Evolutionary conservation across 345 rosid genomes (phyloP).

Genomic region (Linum lewisii): DNA sequence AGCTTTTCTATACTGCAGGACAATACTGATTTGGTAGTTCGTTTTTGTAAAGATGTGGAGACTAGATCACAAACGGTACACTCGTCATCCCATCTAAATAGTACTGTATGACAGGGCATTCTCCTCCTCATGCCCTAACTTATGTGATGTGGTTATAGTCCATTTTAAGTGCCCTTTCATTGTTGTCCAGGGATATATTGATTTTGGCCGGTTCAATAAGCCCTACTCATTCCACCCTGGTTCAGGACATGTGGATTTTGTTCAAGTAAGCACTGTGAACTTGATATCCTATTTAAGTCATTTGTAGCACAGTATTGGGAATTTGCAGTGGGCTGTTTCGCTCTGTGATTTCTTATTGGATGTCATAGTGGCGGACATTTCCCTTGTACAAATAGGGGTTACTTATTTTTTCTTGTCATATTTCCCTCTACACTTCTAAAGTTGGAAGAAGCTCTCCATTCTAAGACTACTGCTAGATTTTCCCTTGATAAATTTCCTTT

Average conservation of each 20-base stretch:
- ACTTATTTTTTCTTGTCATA: too few relatives aligned
- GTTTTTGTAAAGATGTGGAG: slow-evolving; percentile 93
- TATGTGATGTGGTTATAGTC: slow-evolving; percentile 4
- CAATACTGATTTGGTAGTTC: slow-evolving; percentile 48
- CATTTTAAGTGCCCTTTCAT: background rate
- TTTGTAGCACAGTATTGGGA: background rate
- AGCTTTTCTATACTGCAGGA: slow-evolving; percentile 31
- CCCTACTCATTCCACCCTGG: slow-evolving; percentile 57
- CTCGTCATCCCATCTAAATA: slow-evolving; percentile 20
- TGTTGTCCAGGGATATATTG: slow-evolving; percentile 73
- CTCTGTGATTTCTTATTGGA: too few relatives aligned
- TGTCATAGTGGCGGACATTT: too few relatives aligned
- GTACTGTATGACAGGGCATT: slow-evolving; percentile 14
- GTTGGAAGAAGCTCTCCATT: too few relatives aligned
- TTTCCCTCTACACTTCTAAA: too few relatives aligned
- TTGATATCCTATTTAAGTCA: slow-evolving; percentile 1
- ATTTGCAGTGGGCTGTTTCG: too few relatives aligned
- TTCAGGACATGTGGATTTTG: slow-evolving; percentile 48
- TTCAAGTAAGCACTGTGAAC: slow-evolving; percentile 45
- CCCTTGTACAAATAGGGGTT: too few relatives aligned
- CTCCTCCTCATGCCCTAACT: background rate
- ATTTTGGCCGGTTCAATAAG: slow-evolving; percentile 61
- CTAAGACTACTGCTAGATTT: too few relatives aligned
- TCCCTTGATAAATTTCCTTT: background rate
- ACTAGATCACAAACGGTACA: slow-evolving; percentile 71